Conservation (phyloP, 176 grass and related monocot species). For the Eremochloa ophiuroides region DNA sequence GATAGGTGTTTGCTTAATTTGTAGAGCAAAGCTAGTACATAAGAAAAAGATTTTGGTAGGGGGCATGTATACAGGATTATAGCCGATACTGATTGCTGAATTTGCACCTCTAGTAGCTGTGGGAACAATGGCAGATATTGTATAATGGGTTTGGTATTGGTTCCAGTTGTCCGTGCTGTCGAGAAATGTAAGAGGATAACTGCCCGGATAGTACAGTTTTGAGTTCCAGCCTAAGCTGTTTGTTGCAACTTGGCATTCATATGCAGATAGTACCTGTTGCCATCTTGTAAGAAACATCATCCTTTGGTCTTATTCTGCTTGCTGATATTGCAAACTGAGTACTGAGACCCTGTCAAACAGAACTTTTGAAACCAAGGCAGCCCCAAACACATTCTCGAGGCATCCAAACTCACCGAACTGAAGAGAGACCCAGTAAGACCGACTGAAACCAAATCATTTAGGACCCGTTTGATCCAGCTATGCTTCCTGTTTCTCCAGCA, state of each 20-base stretch:
- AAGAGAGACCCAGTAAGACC: not conserved
- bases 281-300: not conserved
- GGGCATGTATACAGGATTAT: conserved; percentile 49
- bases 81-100: conserved; percentile 26
- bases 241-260: not conserved
- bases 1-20: conserved; percentile 56
- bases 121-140: conserved; percentile 34
- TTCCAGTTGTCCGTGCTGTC: conserved; percentile 12
- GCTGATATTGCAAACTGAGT: not conserved
- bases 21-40: conserved; percentile 53
- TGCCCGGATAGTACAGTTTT: conserved; percentile 11
- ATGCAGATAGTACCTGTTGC: not conserved
- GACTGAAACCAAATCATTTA: no score
- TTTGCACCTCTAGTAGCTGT: conserved; percentile 22
- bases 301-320: not conserved
- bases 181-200: conserved; percentile 27
- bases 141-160: conserved; percentile 39
- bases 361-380: not conserved
- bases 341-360: not conserved
- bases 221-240: conserved; percentile 7
- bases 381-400: not conserved
- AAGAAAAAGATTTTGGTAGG: conserved; percentile 59
- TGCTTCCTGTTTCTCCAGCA: no score
- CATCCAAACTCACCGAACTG: not conserved
- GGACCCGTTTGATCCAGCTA: no score